Conservation (phyloP, 2,329 filamentous ascomycete species). For the Hypoxylon sp. region DNA sequence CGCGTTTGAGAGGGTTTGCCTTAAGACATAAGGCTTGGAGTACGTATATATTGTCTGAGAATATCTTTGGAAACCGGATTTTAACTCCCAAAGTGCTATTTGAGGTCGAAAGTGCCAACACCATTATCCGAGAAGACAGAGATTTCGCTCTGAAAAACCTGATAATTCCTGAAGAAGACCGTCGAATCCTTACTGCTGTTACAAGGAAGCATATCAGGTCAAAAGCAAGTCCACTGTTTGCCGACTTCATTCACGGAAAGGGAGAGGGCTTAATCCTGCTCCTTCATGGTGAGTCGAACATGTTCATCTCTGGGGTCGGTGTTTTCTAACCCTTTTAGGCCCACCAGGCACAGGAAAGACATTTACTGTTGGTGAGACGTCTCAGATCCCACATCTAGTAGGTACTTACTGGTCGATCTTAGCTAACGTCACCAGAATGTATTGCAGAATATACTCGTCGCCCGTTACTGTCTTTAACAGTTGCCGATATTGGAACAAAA, state of each 20-base stretch:
- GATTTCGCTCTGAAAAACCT: conserved; percentile 2
- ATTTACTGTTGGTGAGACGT: conserved; percentile 28
- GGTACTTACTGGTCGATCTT: background rate
- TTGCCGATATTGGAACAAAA: conserved; percentile 9
- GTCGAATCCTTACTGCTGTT: conserved; percentile 4
- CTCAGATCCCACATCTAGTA: background rate
- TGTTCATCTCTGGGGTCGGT: background rate
- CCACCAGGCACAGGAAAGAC: conserved; percentile 41
- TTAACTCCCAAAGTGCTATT: conserved; percentile 3
- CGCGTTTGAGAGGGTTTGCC: conserved; percentile 1
- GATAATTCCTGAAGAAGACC: conserved; percentile 16
- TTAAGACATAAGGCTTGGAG: conserved; percentile 3
- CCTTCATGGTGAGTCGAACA: conserved; percentile 22
- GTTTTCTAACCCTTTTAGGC: background rate
- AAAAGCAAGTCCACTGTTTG: conserved; percentile 4
- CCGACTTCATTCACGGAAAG: conserved; percentile 29
- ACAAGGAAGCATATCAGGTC: conserved; percentile 1
- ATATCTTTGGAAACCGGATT: background rate
- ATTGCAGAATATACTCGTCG: conserved; percentile 3
- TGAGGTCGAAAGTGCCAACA: background rate
- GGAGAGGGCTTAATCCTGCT: conserved; percentile 40
- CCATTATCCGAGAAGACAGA: background rate
- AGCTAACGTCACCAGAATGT: background rate
- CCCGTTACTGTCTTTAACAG: conserved; percentile 2
- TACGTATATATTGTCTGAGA: background rate